Conservation (phyloP, 495 filamentous ascomycete species). For the Neurospora cerealis region DNA sequence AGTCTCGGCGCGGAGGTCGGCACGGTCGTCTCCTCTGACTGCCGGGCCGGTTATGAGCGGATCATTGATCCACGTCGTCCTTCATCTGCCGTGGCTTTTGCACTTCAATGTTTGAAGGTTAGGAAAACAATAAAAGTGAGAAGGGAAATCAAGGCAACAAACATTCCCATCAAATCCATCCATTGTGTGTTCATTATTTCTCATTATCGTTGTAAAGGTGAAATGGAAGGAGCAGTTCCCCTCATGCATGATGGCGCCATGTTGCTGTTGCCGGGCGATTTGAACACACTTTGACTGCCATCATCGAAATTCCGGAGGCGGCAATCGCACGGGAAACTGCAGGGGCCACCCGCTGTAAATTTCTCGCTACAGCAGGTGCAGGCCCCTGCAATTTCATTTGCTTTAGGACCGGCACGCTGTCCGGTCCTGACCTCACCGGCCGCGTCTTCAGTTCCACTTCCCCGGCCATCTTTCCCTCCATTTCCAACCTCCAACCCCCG, state of each 20-base stretch:
- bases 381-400: neutral
- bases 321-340: neutral
- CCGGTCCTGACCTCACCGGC: neutral
- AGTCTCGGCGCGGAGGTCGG: neutral
- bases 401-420: neutral
- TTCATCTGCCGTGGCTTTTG: neutral
- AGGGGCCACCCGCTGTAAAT: neutral
- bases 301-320: slow-evolving; percentile 3
- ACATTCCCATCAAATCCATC: neutral
- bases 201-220: neutral
- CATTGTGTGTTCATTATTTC: neutral
- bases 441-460: neutral
- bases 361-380: neutral
- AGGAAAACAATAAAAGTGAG: neutral
- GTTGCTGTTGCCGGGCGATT: neutral
- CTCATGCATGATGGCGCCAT: neutral
- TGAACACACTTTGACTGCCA: neutral
- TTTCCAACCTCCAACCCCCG: neutral
- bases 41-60: neutral
- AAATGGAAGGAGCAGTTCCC: neutral
- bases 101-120: neutral
- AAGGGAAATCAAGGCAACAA: neutral
- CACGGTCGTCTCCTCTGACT: neutral
- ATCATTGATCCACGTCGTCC: neutral
- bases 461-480: neutral